These are phyloP conservation scores for Backusella psychrophila DNA, from an alignment of 192 early-diverging fungal species.

Conservation along the genomic window DNA sequence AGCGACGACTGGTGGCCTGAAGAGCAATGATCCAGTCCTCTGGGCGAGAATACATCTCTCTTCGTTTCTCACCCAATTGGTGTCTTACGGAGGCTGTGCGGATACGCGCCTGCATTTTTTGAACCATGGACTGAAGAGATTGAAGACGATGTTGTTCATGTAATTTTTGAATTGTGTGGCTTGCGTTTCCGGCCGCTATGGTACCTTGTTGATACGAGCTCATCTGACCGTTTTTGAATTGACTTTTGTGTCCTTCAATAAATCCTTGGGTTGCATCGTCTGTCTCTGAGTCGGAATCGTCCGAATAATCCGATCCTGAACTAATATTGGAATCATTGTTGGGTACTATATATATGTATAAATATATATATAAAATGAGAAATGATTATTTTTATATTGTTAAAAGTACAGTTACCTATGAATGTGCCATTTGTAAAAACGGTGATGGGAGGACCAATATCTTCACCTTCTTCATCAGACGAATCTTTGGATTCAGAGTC, in stretches of 20 bases:
- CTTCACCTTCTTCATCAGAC: neutral
- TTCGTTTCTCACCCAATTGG: neutral
- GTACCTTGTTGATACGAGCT: neutral
- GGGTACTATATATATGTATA: neutral
- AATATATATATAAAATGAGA: no score
- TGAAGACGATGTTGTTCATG: conserved; percentile 13
- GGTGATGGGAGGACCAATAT: neutral
- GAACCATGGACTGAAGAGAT: conserved; percentile 6
- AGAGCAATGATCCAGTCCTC: conserved; percentile 31
- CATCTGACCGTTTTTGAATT: neutral
- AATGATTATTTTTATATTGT: neutral
- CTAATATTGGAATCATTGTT: neutral
- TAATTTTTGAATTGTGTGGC: conserved; percentile 16
- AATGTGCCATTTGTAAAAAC: neutral
- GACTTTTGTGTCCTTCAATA: neutral
- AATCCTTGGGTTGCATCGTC: neutral
- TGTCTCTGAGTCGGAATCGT: neutral
- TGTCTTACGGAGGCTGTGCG: neutral
- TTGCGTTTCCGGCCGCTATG: conserved; percentile 1
- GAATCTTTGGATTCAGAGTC: conserved; percentile 4
- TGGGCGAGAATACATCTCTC: neutral
- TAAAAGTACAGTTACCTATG: neutral
- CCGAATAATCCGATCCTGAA: neutral
- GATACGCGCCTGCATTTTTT: conserved; percentile 47
- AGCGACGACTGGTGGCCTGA: conserved; percentile 69